These are phyloP conservation scores for Metschnikowia henanensis DNA, from an alignment of 805 yeast genomes.

Conservation along the genomic window DNA sequence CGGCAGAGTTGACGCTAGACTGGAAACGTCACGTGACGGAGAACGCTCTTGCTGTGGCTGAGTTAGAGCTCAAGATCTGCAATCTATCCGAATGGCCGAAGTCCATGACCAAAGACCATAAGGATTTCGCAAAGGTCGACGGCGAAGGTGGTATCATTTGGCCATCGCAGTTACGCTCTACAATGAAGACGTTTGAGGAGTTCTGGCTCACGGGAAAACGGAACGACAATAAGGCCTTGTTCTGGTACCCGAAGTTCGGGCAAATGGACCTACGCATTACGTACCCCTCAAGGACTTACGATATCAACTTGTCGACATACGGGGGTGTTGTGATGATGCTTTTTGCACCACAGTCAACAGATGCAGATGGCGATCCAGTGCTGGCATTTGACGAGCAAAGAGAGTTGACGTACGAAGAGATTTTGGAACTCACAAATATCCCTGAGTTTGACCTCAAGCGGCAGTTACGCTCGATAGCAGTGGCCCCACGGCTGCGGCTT, in stretches of 20 bases:
- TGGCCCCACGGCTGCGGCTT: conserved; percentile 80
- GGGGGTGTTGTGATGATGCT: conserved; percentile 78
- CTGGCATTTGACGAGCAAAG: conserved; percentile 53
- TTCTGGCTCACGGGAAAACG: conserved; percentile 41
- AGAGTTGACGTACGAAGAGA: conserved; percentile 58
- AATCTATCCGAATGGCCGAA: conserved; percentile 47
- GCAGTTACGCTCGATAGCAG: conserved; percentile 79
- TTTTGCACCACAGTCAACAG: conserved; percentile 50
- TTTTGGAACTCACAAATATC: conserved; percentile 63
- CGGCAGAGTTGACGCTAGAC: conserved; percentile 37
- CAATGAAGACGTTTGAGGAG: conserved; percentile 40
- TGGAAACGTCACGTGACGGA: conserved; percentile 30
- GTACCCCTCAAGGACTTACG: conserved; percentile 69
- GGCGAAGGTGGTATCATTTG: conserved; percentile 32
- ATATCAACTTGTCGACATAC: conserved; percentile 75
- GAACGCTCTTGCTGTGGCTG: conserved; percentile 22
- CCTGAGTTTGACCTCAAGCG: conserved; percentile 73
- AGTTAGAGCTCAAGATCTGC: conserved; percentile 43
- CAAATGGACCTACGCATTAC: conserved; percentile 75
- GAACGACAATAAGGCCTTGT: conserved; percentile 42
- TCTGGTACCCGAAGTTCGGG: conserved; percentile 85
- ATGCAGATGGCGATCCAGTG: conserved; percentile 27
- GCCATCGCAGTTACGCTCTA: conserved; percentile 38
- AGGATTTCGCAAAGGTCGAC: conserved; percentile 25
- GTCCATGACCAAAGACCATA: conserved; percentile 45